Base-by-base conservation (phyloP, 495 filamentous ascomycete genomes). In the Penicillium atrosanguineum region DNA sequence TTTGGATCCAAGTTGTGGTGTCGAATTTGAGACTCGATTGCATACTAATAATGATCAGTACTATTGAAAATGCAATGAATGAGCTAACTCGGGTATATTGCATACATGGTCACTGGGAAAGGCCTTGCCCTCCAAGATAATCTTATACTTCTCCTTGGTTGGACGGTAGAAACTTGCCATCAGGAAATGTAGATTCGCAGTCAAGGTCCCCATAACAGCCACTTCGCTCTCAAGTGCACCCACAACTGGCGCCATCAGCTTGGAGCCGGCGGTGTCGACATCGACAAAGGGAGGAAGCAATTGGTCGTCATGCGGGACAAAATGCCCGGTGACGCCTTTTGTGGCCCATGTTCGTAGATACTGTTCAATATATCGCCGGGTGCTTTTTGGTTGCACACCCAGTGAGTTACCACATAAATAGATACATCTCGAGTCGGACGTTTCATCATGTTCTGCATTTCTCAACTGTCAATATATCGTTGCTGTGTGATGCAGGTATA, bases 371-470 rank as follows among this genome's bases (percentile, higher is more conserved):
- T 90, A 87, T 15, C 78, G 72, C 39, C 79, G 75, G 2, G 86
- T 90, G 49, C 80, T 79, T 51, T 81, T 83, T 36, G 94, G 95
- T 65, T 97, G 94, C 29, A 95, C 79, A 39, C 94, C 94, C 9
- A 98, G 79, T 5, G 94, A 98, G 73, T 98, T 96, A n/a, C 94
- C 94, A 63, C 92, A 96, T 39, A 98, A 79, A 68, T 98, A 98
- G 61, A 90, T 87, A 69, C 83, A 87, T 46, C 65, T 69, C 29
- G 73, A 56, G 23, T 75, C 65, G 7, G 62, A 59, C 37, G 64
- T 64, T 41, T 78, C 67, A 21, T 74, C 64, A 37, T 70, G 58
- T 67, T 57, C 56, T 69, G 53, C 48, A 37, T 21, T 21, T 6
- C n/a, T 25, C 12, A 15, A 34, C 5, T 42, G 19, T 42, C 25